Base-by-base conservation (phyloP, 106 monocot genomes). In the Dactylorhiza incarnata region DNA sequence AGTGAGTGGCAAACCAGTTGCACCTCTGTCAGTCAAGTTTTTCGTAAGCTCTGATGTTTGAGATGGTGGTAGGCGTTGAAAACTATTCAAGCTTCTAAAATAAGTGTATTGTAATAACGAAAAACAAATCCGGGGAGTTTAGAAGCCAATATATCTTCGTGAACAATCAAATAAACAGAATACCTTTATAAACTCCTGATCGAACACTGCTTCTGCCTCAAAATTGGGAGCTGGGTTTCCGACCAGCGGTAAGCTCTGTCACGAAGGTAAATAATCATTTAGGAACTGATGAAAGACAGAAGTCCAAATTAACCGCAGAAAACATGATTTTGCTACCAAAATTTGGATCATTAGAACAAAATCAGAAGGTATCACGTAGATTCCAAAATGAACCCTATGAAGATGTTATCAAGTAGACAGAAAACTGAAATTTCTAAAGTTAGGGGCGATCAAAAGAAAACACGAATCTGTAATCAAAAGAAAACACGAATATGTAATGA, bases 151-250 rank as follows among this genome's bases (percentile, higher is more conserved):
- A 37, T 37, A 37, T 37, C 3, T 37, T 37, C 37, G 37, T 37
- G 37, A 37, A 37, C 37, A 37, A 37, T 37, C 37, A 37, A 37
- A 16, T 55, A 73, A 63, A 12, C 22, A 46, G 7, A 26, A 48
- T 82, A 92, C 95, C 54, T 95, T 95, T 48, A 95, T 86, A 67
- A 95, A 95, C 68, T 95, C 92, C 84, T 92, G 91, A 74, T 92
- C 95, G 61, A 92, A 92, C 43, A 95, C 95, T 17, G 95, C 95
- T 67, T 95, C 92, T 3, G 92, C 95, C 74, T 85, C 89, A 68
- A 95, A 95, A 83, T 95, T 87, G 5, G 92, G 91, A 6, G 95
- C 95, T 16, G 29, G 59, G 68, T 95, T 92, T 11, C 95, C 95
- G 59, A 92, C 95, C 86, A 95, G 77, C 7, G 95, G 95, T 19